Evolutionary conservation across 2,329 filamentous ascomycete species (phyloP).

Genomic region (Metarhizium rileyi): DNA sequence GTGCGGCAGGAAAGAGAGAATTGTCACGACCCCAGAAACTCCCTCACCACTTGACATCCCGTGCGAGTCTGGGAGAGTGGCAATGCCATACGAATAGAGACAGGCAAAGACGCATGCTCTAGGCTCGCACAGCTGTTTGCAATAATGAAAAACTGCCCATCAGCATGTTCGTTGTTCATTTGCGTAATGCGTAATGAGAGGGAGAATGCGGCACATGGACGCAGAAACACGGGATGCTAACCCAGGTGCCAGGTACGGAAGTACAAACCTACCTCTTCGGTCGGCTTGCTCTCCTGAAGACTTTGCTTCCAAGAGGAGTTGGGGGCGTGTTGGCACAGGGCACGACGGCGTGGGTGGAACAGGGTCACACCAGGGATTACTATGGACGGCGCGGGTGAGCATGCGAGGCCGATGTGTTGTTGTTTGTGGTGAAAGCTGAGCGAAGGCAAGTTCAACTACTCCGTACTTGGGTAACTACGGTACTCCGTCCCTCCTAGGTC

Average conservation of each 20-base stretch:
- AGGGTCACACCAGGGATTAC: constrained; percentile 5
- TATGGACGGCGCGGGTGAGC: not conserved
- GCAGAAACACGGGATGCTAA: no score
- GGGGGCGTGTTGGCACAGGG: constrained; percentile 4
- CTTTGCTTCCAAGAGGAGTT: not conserved
- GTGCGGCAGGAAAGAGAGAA: not conserved
- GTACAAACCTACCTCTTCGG: not conserved
- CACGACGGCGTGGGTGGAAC: constrained; percentile 7
- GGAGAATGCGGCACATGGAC: no score
- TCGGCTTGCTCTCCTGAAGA: not conserved
- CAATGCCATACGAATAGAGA: not conserved
- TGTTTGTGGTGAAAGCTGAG: not conserved
- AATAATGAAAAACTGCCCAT: no score
- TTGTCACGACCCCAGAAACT: not conserved
- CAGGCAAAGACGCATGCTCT: no score
- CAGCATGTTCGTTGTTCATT: no score
- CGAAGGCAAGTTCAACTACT: not conserved
- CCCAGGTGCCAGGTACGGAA: no score
- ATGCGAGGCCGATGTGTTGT: not conserved
- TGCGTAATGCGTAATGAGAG: no score
- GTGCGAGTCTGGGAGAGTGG: not conserved
- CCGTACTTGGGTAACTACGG: no score
- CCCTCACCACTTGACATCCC: not conserved
- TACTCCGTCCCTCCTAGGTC: no score
- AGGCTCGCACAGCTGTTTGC: no score